These are phyloP conservation scores for Gossypium mustelinum DNA, from an alignment of 345 rosid species.

Conservation along the genomic window DNA sequence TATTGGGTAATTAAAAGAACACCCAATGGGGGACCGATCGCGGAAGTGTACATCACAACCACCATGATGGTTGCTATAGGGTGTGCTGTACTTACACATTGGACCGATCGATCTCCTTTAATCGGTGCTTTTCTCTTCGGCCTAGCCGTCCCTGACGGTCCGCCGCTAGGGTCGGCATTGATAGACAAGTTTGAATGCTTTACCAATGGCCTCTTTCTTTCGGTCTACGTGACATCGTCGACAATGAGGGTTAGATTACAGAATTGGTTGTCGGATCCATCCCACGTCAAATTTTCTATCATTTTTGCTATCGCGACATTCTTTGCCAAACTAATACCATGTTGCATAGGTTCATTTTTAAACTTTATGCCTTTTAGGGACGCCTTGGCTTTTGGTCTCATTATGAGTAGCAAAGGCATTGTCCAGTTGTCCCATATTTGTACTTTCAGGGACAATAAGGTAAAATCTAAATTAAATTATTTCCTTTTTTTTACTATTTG, in stretches of 20 bases:
- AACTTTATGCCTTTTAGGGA: slow-evolving; percentile 42
- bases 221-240: slow-evolving; percentile 25
- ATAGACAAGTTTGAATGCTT: slow-evolving; percentile 38
- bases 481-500: too few species aligned
- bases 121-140: slow-evolving; percentile 42
- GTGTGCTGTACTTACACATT: slow-evolving; percentile 21
- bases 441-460: slow-evolving; percentile 24
- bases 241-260: slow-evolving; percentile 11
- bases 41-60: slow-evolving; percentile 14
- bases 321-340: slow-evolving; percentile 25
- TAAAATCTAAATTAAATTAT: neutral
- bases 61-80: slow-evolving; percentile 28
- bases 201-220: slow-evolving; percentile 25
- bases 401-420: slow-evolving; percentile 35
- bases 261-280: neutral
- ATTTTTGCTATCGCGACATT: slow-evolving; percentile 11
- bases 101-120: slow-evolving; percentile 23
- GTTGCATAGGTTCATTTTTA: slow-evolving; percentile 33
- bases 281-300: neutral
- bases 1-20: slow-evolving; percentile 24
- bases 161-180: slow-evolving; percentile 46
- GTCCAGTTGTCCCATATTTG: slow-evolving; percentile 30
- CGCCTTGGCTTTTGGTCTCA: slow-evolving; percentile 27
- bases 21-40: slow-evolving; percentile 36
- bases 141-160: slow-evolving; percentile 44